Evolutionary conservation across 2,329 filamentous ascomycete species (phyloP), one percentile per base, ranked within the genome.

Genomic region (Byssoonygena ceratinophila): DNA sequence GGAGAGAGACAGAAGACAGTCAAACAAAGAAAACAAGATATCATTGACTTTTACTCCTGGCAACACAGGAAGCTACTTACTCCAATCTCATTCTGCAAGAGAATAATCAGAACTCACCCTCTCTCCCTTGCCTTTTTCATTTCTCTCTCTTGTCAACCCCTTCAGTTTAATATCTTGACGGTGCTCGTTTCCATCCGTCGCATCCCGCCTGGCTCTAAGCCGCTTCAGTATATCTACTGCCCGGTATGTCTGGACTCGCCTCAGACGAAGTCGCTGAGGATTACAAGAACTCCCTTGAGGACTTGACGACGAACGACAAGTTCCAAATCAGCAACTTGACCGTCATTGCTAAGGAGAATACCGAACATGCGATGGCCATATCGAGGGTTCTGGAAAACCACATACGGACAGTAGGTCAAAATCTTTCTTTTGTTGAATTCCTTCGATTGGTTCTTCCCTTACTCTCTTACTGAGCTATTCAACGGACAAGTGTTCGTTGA

Each of bases 281-380:
- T 73, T 98, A 95, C 74, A 87, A 85, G 68, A 86, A 88, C 65
- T 92, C 90, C 51, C 76, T 98, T 66, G 87, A 94, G 72, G 91
- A 96, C 70, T 77, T 98, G 64, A 87, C 85, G 59, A 80, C 83
- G 66, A 96, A 96, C 73, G 87, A 88, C 71, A 84, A 89, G 65
- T 88, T 88, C 71, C 91, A 97, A 72, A 98, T 98, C 69, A 91
- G 86, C 76, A 97, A 94, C 72, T 73, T 98, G 72, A 98, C 92
- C 57, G 83, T 95, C 68, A 97, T 98, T 71, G 92, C 92, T 55
- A 88, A 94, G 69, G 92, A 98, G 71, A 95, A 94, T 64, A 96
- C 90, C 59, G 89, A 94, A 71, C 86, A 96, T 74, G 92, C 92
- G 32, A 81, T 94, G 68, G 87, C 86, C 59, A 97, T 98, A 63